Evolutionary conservation across 225 moss, liverwort and hornwort species (phyloP), one percentile per base, ranked within the genome.

Genomic region (Climacium dendroides): DNA sequence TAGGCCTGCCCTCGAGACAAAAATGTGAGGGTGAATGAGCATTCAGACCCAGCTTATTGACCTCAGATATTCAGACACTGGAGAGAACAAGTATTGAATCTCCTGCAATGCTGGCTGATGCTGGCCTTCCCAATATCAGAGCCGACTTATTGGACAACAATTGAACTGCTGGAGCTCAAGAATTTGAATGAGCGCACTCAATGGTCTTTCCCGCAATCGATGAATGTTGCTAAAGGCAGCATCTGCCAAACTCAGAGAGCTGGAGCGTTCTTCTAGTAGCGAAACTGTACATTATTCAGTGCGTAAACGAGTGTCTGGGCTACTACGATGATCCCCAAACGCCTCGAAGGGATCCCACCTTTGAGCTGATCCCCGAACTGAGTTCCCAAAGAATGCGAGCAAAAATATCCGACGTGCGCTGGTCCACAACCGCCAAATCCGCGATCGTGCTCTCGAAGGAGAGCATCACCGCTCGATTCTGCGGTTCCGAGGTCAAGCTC

Each of bases 321-420:
- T 45, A 57, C 72, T 85, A 93, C 81, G 94, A 95, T 50, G 96
- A 98, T 47, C 98, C 97, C 98, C 98, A 98, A 34, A 98, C 96
- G 59, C 98, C 98, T 72, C 98, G 94, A 77, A 94, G 88, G 26
- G 98, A 96, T 53, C 93, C 95, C 78, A 93, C 87, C 83, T 96
- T 95, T 41, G 97, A 93, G 91, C 89, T 96, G 80, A 93, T 95
- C 78, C 97, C 96, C 50, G 98, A 98, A 89, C 96, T 97, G 41
- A 98, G 97, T 92, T 97, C 98, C 89, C 92, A 98, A 84, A 98
- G 91, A 81, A 98, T 95, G 83, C 98, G 95, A 24, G 98, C 98
- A 87, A 98, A 98, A 34, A 96, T 92, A 81, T 98, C 97, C 73
- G 98, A 96, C 95, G 95, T 89, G 24, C 98, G 95, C 43, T 91